Conservation (phyloP, 371 early-diverging fungal genomes). For the Apophysomyces elegans region DNA sequence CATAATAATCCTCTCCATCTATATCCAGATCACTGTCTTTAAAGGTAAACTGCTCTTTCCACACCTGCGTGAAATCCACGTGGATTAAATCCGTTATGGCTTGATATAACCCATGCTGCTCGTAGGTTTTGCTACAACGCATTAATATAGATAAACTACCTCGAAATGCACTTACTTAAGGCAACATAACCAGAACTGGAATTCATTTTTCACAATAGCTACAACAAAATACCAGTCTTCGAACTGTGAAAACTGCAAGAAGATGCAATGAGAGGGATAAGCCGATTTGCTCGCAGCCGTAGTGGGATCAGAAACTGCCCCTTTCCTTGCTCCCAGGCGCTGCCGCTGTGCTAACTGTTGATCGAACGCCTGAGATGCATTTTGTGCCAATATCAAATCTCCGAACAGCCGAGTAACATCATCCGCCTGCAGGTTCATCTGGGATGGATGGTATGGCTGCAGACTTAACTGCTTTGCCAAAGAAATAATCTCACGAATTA, state of each 20-base stretch:
- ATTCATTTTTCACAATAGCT: slow-evolving; percentile 45
- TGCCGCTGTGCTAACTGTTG: background rate
- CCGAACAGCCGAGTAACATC: slow-evolving; percentile 47
- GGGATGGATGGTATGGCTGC: slow-evolving; percentile 48
- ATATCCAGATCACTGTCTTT: slow-evolving; percentile 1
- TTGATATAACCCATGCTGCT: slow-evolving; percentile 42
- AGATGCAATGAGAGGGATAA: slow-evolving; percentile 53
- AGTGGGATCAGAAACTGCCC: background rate
- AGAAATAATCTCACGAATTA: slow-evolving; percentile 52
- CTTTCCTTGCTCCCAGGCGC: slow-evolving; percentile 2
- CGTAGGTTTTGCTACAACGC: slow-evolving; percentile 33
- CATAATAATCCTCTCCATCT: slow-evolving; percentile 3
- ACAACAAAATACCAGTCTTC: slow-evolving; percentile 55
- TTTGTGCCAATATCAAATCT: slow-evolving; percentile 27
- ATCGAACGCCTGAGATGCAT: slow-evolving; percentile 2
- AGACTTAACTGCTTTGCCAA: slow-evolving; percentile 52
- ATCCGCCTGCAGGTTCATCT: slow-evolving; percentile 47
- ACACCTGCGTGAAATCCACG: slow-evolving; percentile 42
- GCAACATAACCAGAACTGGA: slow-evolving; percentile 51
- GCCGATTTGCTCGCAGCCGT: slow-evolving; percentile 10
- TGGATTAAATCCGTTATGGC: slow-evolving; percentile 40
- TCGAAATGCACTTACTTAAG: slow-evolving; percentile 34
- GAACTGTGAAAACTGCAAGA: slow-evolving; percentile 53
- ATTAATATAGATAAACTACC: background rate
- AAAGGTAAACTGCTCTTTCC: slow-evolving; percentile 39